Conservation (phyloP, 208 protist genomes). For the Leishmania tropica region DNA sequence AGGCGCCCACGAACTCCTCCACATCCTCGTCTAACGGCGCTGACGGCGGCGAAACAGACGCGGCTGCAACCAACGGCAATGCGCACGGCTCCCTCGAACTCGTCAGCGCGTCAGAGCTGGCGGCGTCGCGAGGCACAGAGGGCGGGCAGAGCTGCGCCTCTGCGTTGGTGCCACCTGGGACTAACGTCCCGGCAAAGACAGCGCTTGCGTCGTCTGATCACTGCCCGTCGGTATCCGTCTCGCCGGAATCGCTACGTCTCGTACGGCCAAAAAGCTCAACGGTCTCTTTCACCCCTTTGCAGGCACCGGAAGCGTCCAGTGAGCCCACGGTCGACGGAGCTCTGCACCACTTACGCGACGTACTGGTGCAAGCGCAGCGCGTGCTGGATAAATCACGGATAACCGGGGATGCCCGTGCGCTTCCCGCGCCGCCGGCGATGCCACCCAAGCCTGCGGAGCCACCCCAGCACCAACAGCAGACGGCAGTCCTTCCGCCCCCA, state of each 20-base stretch:
- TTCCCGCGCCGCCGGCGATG: slow-evolving; percentile 10
- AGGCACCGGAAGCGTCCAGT: neutral
- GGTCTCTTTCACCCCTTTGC: neutral
- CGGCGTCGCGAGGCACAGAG: neutral
- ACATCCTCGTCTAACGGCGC: neutral
- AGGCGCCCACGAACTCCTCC: neutral
- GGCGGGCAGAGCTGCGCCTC: neutral
- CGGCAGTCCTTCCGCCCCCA: neutral
- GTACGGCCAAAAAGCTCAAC: neutral
- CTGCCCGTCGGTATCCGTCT: slow-evolving; percentile 6
- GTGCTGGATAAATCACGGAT: slow-evolving; percentile 17
- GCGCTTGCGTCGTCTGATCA: neutral
- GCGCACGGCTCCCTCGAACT: neutral
- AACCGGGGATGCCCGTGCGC: neutral
- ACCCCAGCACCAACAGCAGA: neutral
- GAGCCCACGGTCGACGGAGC: slow-evolving; percentile 17
- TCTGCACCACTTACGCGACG: slow-evolving; percentile 36
- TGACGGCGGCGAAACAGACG: neutral
- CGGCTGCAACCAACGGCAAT: neutral
- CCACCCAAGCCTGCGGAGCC: neutral
- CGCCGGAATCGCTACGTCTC: neutral
- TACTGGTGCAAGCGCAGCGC: slow-evolving; percentile 39
- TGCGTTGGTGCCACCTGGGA: neutral
- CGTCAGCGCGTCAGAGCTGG: neutral
- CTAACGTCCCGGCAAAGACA: neutral